Evolutionary conservation across 352 stramenopile species (phyloP), one percentile per base, ranked within the genome.

Genomic region (Globisporangium radiosum): DNA sequence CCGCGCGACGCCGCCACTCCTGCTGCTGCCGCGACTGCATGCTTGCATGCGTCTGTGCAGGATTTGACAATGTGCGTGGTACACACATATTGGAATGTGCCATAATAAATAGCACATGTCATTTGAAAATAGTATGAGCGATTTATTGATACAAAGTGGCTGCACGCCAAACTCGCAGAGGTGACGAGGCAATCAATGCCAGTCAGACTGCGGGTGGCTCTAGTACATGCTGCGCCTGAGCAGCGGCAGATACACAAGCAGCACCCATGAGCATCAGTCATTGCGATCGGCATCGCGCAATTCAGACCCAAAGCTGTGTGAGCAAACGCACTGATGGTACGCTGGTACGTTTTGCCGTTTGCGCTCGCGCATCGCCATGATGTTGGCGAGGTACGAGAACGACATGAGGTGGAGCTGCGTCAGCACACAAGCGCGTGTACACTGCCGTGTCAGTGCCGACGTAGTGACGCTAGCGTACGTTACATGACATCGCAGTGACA

Each of bases 351-450:
- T 71, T 53, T 65, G 59, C 25, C 69, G 62, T 54, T 79, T 75
- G 37, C 70, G 71, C 57, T 76, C 71, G 47, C 73, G 69, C 33
- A 72, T 66, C n/a, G 73, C 73, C 65, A 82, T 76, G 54, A 82
- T 72, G 61, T 79, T 82, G 7, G 73, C 73, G 10, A 82, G 60
- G 51, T 76, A 82, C 53, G 73, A 73, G 52, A 82, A 82, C 36
- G 73, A 79, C 54, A 67, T 73, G 17, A 82, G 45, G n/a, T 82
- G 73, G 14, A 79, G 42, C 73, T 81, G 45, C n/a, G 9, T 33
- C 25, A 25, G 4, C 19, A 19, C 45, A 56, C 15, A 15, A 38
- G 42, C 4, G 54, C 10, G 49, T 42, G 47, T 4, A 7, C 49
- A 10, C 4, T 37, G 17, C 15, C 36, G 2, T 13, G 40, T 45